Evolutionary conservation across 2,329 filamentous ascomycete genomes (phyloP), one percentile per base, ranked within the genome.

Genomic region (Fusarium denticulatum): DNA sequence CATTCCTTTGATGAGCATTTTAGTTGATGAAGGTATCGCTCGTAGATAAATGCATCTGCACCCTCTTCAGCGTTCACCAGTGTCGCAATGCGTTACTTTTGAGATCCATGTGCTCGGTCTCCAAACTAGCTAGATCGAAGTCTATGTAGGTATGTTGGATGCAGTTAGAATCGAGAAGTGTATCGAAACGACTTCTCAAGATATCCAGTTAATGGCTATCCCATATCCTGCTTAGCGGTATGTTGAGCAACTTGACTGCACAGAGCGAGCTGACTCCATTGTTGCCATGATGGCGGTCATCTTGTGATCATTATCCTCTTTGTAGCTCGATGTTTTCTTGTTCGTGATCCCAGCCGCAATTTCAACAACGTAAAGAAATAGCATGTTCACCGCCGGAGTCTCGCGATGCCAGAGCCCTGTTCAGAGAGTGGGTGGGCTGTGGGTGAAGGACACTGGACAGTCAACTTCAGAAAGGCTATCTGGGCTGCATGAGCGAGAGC

Each of bases 371-470:
- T 49, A 34, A 64, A 37, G 32, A 43, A 53, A 65, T 58, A 45
- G 22, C 56, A 52, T 57, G 50, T 65, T 78, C 76, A 77, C 76
- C 76, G 76, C 76, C 72, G 69, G 71, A 69, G 64, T 68, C 71
- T 76, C 50, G 69, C 67, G 75, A 64, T 60, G 60, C 46, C 58
- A 39, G 30, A 75, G 68, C 56, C 46, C 39, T 69, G 45, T 65
- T 50, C 39, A 42, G 50, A 40, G 42, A 70, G 62, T 70, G 73
- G 66, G 64, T 73, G 75, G 67, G 66, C 58, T 74, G 75, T 61
- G 68, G 45, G 50, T 55, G 73, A 74, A 71, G 58, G 32, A 67
- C 43, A 71, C 61, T 75, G 73, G 67, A 60, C 61, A 67, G 46
- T 60, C 32, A 45, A 59, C 58, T 59, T 63, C 24, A 56, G 56